These are phyloP conservation scores for Colletotrichum higginsianum DNA, from an alignment of 2,329 filamentous ascomycete genomes.

Conservation along the genomic window DNA sequence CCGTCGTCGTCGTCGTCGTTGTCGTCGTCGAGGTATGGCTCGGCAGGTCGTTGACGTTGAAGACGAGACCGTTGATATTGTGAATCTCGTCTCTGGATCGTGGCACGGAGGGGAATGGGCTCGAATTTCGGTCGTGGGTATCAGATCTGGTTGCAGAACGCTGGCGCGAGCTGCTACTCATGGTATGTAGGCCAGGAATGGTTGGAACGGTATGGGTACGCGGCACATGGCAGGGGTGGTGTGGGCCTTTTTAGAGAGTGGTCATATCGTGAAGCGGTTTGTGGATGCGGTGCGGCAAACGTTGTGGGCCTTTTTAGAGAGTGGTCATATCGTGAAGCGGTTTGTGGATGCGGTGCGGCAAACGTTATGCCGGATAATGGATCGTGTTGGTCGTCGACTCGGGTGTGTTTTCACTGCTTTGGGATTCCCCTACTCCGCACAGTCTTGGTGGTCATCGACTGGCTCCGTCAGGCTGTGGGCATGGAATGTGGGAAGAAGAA, in stretches of 20 bases:
- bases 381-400: constrained; percentile 9
- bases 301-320: constrained; percentile 29
- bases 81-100: constrained; percentile 44
- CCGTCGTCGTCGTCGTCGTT: not conserved
- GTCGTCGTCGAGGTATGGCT: constrained; percentile 16
- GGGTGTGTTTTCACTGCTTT: not conserved
- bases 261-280: constrained; percentile 31
- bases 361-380: not conserved
- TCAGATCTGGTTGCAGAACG: constrained; percentile 43
- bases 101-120: constrained; percentile 36
- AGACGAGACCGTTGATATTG: constrained; percentile 43
- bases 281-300: constrained; percentile 8
- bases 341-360: constrained; percentile 13
- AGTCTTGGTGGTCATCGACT: not conserved
- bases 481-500: constrained; percentile 3
- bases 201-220: constrained; percentile 36
- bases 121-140: constrained; percentile 38
- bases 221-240: constrained; percentile 42
- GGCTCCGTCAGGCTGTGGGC: not conserved
- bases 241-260: constrained; percentile 35
- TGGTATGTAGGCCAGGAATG: constrained; percentile 41
- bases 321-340: constrained; percentile 32
- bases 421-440: not conserved
- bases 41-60: constrained; percentile 34
- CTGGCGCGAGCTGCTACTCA: constrained; percentile 44